Base-by-base conservation (phyloP, 306 rosid genomes). In the Medicago arabica region DNA sequence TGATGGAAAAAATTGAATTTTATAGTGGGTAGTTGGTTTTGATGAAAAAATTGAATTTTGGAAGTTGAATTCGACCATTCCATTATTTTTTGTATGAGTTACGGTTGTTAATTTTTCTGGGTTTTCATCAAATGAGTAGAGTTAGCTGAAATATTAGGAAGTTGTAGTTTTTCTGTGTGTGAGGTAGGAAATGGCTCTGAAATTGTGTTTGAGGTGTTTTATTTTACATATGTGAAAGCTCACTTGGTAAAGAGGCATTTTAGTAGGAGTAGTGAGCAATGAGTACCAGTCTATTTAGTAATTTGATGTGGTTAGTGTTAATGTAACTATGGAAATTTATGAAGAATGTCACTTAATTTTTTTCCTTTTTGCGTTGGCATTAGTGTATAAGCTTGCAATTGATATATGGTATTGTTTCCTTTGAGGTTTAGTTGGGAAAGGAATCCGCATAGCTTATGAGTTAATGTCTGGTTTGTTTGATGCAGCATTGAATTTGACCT, bases 351-450 rank as follows among this genome's bases (percentile, higher is more conserved):
- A 28, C 66, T 54, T 67, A 2, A 58, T 53, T 38, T 47, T 47
- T n/a, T 12, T 31, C 40, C 19, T 41, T 47, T 64, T 67, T 72
- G 65, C 36, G 64, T 31, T 60, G 61, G 21, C 6, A 10, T 50
- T 62, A 16, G 36, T 34, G 50, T 38, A 57, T 19, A 55, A 58
- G 54, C 8, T 75, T 34, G 38, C 43, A 12, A 67, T 36, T 66
- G 3, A 9, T 49, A 16, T 57, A 7, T 8, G 31, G 9, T 65
- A 19, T 41, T 31, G 8, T 34, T n/a, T 55, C 25, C 43, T 28
- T 57, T 41, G 53, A 50, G 18, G 51, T 77, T 82, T 58, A 6
- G 57, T 47, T 72, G 59, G 47, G 38, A 17, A 58, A 14, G 15
- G 58, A 72, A 46, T 71, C 59, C 58, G 67, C 28, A 2, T 76